Evolutionary conservation across 2,329 filamentous ascomycete species (phyloP).

Genomic region (Cladosporium sp.): DNA sequence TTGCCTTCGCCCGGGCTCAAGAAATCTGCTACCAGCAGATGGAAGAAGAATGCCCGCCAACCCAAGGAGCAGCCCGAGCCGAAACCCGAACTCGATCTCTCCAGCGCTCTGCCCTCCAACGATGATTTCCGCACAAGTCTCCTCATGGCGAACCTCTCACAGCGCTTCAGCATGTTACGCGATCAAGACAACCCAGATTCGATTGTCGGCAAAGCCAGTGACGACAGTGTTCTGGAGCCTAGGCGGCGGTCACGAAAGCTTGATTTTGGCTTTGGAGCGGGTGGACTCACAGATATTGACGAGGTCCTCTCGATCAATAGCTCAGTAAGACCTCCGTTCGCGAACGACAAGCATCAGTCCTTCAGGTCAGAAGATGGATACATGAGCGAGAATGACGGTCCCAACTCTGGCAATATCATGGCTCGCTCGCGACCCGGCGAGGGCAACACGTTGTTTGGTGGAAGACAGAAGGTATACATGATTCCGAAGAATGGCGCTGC

Average conservation of each 20-base stretch:
- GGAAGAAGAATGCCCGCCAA: slow-evolving; percentile 36
- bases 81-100: slow-evolving; percentile 68
- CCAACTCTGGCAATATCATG: slow-evolving; percentile 69
- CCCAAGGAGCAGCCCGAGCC: slow-evolving; percentile 51
- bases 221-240: slow-evolving; percentile 85
- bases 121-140: slow-evolving; percentile 95
- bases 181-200: slow-evolving; percentile 91
- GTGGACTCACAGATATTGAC: slow-evolving; percentile 71
- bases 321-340: slow-evolving; percentile 55
- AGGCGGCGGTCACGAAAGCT: slow-evolving; percentile 74
- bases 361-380: slow-evolving; percentile 59
- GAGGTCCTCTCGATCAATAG: slow-evolving; percentile 80
- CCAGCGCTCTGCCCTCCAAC: slow-evolving; percentile 68
- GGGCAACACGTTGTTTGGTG: slow-evolving; percentile 90
- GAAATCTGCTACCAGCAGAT: slow-evolving; percentile 30
- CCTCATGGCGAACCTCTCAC: slow-evolving; percentile 90
- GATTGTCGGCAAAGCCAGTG: slow-evolving; percentile 87
- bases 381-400: slow-evolving; percentile 62
- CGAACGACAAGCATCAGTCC: slow-evolving; percentile 60
- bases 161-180: slow-evolving; percentile 92
- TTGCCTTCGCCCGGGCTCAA: slow-evolving; percentile 24
- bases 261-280: slow-evolving; percentile 61
- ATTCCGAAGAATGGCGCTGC: slow-evolving; percentile 54
- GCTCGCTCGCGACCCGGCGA: slow-evolving; percentile 75
- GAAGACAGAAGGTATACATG: slow-evolving; percentile 92